Evolutionary conservation across 768 basidiomycete species (phyloP).

Genomic region (Omphalotus guepiniiformis): DNA sequence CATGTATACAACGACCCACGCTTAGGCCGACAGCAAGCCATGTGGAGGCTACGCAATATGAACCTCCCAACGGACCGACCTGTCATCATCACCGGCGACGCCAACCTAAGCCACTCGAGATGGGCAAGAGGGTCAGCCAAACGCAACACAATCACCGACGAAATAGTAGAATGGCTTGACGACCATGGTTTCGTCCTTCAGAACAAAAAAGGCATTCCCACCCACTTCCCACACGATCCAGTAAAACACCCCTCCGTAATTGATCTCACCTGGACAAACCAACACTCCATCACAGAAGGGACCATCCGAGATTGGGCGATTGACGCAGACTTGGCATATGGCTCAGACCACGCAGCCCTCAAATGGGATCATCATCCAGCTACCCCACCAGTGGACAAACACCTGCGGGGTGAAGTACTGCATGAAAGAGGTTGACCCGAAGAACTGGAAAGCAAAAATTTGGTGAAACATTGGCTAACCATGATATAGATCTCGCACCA

Average conservation of each 20-base stretch:
- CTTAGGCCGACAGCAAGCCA: constrained; percentile 1
- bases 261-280: constrained; percentile 18
- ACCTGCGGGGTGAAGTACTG: constrained; percentile 11
- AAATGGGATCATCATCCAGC: constrained; percentile 16
- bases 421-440: constrained; percentile 14
- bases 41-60: constrained; percentile 1
- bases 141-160: constrained; percentile 1
- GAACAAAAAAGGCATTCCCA: constrained; percentile 19
- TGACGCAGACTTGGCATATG: constrained; percentile 11
- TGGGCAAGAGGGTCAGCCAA: constrained; percentile 10
- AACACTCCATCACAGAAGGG: constrained; percentile 4
- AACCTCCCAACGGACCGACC: constrained; percentile 12
- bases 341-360: constrained; percentile 19
- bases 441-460: constrained; percentile 17
- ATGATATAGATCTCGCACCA: not conserved
- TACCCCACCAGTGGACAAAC: constrained; percentile 15
- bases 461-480: too few species aligned
- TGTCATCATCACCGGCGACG: constrained; percentile 21
- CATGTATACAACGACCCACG: constrained; percentile 23
- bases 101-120: constrained; percentile 20
- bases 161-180: constrained; percentile 17
- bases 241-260: constrained; percentile 11
- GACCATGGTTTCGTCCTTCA: constrained; percentile 10
- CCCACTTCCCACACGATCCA: constrained; percentile 11
- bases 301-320: constrained; percentile 18